Evolutionary conservation across 225 moss, liverwort and hornwort species (phyloP), one percentile per base, ranked within the genome.

Genomic region (Pseudisothecium myosuroides): DNA sequence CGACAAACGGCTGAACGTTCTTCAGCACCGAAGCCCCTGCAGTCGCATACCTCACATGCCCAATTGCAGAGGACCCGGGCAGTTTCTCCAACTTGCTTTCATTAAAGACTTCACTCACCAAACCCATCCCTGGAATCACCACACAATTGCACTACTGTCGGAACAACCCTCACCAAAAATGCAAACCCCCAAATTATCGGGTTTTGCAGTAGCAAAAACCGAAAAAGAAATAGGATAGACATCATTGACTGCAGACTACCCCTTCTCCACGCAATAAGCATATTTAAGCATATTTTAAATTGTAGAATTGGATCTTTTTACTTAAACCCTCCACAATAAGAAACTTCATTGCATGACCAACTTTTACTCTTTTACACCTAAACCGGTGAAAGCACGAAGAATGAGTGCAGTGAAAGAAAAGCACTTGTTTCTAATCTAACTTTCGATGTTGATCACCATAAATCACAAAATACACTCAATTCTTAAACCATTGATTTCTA

Each of bases 1-100:
- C 98, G 54, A 98, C 97, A 71, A 97, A 98, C 15, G 97, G 98
- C 92, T 98, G 97, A 67, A 98, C 98, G 55, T 98, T 98, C 92
- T 97, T 97, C 45, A 98, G 95, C 61, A 94, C 97, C 6, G 96
- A 97, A 49, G 96, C 98, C 19, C 98, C 98, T 22, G 97, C 96
- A 37, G 98, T 98, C 20, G 98, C 98, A 86, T 98, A 98, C 87
- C 98, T 91, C 26, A 97, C 97, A 89, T 98, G 98, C 34, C 98
- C 98, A 50, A 98, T 96, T 50, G 98, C 96, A n/a, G 95, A 94
- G 4, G 93, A 77, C 60, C 98, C 98, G 4, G 95, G 91, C 82
- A 98, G 88, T 83, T 95, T 93, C 74, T 78, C 47, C 80, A 98
- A 83, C 73, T 95, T 92, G 67, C 92, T 92, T 92, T 93, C 91